phyloP scores from a whole-genome alignment of 2,329 filamentous ascomycete genomes.

The Plenodomus biglobosus region DNA sequence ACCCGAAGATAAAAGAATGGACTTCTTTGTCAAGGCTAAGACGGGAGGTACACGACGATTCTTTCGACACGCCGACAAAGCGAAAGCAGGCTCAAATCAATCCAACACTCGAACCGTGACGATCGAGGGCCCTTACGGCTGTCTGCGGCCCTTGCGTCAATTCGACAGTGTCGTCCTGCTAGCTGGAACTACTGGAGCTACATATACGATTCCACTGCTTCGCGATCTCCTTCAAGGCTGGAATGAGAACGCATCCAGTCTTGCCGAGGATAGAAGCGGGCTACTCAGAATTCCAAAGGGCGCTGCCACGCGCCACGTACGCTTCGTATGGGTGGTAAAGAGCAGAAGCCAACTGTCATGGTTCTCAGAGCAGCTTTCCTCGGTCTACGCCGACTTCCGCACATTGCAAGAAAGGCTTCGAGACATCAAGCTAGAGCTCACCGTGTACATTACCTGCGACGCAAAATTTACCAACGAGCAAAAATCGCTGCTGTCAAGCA shows the following conservation, averaged over 20 bases:
- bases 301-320: constrained; percentile 53
- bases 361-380: constrained; percentile 55
- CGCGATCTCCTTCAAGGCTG: constrained; percentile 57
- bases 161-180: constrained; percentile 64
- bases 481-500: constrained; percentile 29
- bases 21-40: constrained; percentile 59
- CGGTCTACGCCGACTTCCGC: constrained; percentile 49
- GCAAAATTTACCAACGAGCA: constrained; percentile 50
- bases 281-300: constrained; percentile 24
- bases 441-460: constrained; percentile 59
- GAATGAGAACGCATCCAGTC: constrained; percentile 33
- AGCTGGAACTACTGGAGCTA: constrained; percentile 62
- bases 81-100: constrained; percentile 13
- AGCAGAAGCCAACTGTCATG: constrained; percentile 55
- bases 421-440: constrained; percentile 53
- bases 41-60: constrained; percentile 56
- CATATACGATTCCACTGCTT: constrained; percentile 59
- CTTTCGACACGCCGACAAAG: constrained; percentile 54
- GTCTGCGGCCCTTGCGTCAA: constrained; percentile 55
- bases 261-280: constrained; percentile 3
- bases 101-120: constrained; percentile 44
- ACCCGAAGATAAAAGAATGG: constrained; percentile 57
- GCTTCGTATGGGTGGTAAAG: constrained; percentile 63
- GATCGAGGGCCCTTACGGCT: constrained; percentile 59
- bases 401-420: constrained; percentile 40